phyloP scores from a whole-genome alignment of 352 stramenopile genomes.

The Phytophthora hibernalis region DNA sequence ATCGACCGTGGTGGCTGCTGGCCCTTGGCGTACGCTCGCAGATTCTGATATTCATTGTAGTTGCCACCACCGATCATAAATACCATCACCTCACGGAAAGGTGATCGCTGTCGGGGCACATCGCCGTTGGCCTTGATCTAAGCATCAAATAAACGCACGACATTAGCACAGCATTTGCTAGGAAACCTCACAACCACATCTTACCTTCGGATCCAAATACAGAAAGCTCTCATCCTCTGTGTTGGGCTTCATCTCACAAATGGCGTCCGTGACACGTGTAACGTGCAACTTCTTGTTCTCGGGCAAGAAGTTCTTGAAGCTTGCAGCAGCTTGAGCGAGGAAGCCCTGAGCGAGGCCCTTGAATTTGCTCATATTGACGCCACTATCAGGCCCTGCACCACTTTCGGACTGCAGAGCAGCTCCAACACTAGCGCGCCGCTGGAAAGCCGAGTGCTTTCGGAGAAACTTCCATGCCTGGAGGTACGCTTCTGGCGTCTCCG shows the following conservation, averaged over 20 bases:
- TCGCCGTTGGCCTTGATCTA: slow-evolving; percentile 79
- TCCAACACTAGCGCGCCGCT: slow-evolving; percentile 78
- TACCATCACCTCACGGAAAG: slow-evolving; percentile 85
- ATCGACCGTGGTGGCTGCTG: slow-evolving; percentile 73
- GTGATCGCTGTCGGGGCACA: slow-evolving; percentile 76
- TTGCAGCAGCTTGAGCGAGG: slow-evolving; percentile 78
- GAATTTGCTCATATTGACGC: slow-evolving; percentile 84
- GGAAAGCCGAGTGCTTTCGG: slow-evolving; percentile 84
- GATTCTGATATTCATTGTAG: slow-evolving; percentile 91
- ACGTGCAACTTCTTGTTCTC: slow-evolving; percentile 91
- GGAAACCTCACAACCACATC: background rate
- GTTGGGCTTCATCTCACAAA: slow-evolving; percentile 82
- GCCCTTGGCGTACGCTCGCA: slow-evolving; percentile 82
- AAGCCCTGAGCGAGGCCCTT: slow-evolving; percentile 87
- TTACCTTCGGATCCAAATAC: slow-evolving; percentile 88
- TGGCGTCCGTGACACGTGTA: slow-evolving; percentile 81
- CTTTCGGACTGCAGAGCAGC: slow-evolving; percentile 48
- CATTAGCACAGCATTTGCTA: background rate
- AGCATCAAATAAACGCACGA: background rate
- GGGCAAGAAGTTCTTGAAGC: slow-evolving; percentile 88
- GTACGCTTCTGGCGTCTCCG: slow-evolving; percentile 49
- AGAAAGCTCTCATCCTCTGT: slow-evolving; percentile 87
- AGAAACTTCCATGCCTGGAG: slow-evolving; percentile 80
- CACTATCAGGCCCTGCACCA: slow-evolving; percentile 36
- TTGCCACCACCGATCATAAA: slow-evolving; percentile 91